phyloP scores from a whole-genome alignment of 225 moss, liverwort and hornwort genomes.

The Rhytidiadelphus loreus region DNA sequence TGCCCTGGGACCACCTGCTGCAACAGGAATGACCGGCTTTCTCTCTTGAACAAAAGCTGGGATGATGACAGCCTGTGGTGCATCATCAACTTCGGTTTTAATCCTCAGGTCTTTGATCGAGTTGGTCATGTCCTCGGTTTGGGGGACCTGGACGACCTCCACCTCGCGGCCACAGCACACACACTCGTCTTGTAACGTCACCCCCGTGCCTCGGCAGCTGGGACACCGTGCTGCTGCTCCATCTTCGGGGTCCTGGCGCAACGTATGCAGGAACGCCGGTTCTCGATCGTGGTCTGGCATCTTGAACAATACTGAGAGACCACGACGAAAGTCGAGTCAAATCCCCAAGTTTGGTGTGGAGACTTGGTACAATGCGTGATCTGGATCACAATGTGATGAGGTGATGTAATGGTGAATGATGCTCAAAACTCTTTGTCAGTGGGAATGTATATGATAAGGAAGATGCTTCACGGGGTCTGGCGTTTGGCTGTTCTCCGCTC shows the following conservation, averaged over 20 bases:
- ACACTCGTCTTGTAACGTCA: conserved; percentile 15
- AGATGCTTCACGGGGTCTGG: not conserved
- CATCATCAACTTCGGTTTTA: not conserved
- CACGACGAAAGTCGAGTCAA: not conserved
- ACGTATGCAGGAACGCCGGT: not conserved
- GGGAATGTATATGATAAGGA: not conserved
- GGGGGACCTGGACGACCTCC: not conserved
- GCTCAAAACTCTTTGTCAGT: not conserved
- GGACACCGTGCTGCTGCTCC: not conserved
- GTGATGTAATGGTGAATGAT: not conserved
- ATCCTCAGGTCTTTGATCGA: not conserved
- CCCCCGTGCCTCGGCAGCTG: conserved; percentile 9
- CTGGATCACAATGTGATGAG: not conserved
- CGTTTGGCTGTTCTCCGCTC: not conserved
- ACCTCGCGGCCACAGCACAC: conserved; percentile 24
- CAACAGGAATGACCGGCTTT: not conserved
- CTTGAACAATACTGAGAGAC: not conserved
- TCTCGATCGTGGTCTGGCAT: conserved; percentile 33
- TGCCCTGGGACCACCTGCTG: not conserved
- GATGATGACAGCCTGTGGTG: not conserved
- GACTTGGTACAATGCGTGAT: not conserved
- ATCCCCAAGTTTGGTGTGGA: not conserved
- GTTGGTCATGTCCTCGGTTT: not conserved
- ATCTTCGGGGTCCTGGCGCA: not conserved
- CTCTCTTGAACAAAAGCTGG: not conserved